Base-by-base conservation (phyloP, 169 alveolate species). In the Neospora caninum region DNA sequence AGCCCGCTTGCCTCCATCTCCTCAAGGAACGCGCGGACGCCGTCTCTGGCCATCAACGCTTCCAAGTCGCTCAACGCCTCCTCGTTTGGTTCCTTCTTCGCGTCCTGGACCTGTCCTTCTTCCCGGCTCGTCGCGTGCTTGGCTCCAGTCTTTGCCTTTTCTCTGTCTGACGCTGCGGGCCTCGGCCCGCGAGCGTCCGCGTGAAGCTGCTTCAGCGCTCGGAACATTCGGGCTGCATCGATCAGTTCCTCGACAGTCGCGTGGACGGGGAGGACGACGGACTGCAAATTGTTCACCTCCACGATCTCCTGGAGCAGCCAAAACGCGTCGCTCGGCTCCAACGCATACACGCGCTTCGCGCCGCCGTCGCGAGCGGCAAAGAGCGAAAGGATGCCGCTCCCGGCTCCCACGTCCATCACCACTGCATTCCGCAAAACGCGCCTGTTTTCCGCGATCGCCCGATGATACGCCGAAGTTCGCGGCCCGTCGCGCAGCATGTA, bases 371-470 rank as follows among this genome's bases (percentile, higher is more conserved):
- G 94, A 18, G 98, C 98, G 29, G 98, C 99, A 73, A 97, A 97
- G 22, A 80, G 93, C 0, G 98, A 95, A n/a, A 98, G 93, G 9
- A 98, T 95, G 45, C 99, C 98, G 73, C 98, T 95, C 10, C 99
- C 99, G 38, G 97, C 94, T 27, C 98, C 99, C n/a, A 98, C 97
- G 93, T 98, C 99, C 91, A 98, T 67, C 36, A 98, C 98, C 34
- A 29, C 53, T 13, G 89, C 27, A 10, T 42, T 67, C 41, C 10
- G n/a, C 10, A 82, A 25, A 31, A 38, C 22, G 41, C 34, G 7
- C 38, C 25, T 41, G 67, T 82, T 38, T 29, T 95, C 91, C 45
- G 64, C 80, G 58, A 87, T 39, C 38, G 91, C 92, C 0, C 45
- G 31, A 29, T 31, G 39, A 49, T 95, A 95, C 53, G 96, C 95